Base-by-base conservation (phyloP, 192 early-diverging fungal species). In the Coemansia sp. region DNA sequence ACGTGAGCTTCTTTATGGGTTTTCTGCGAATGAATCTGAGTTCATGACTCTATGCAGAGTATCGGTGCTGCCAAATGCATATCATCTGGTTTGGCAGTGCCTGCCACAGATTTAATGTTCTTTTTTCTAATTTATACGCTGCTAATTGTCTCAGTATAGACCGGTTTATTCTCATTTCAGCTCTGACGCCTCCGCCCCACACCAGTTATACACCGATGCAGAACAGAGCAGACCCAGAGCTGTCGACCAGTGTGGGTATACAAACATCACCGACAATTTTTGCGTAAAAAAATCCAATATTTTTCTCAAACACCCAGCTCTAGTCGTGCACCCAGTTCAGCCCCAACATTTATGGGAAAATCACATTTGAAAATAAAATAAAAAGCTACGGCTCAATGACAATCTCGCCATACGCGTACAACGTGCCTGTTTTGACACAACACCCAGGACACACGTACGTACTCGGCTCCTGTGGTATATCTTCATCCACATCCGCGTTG, bases 371-470 rank as follows among this genome's bases (percentile, higher is more conserved):
- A 48, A 20, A 20, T 8, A 48, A 48, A 48, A 48, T 48, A 48
- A 17, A 53, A 47, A 38, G 23, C 5, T 34, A 36, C 20, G 55
- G 57, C 11, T 70, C 71, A 38, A 72, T 14, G 8, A 81, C 52
- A 19, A 81, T 46, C 28, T 82, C 79, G 23, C 74, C 79, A 26
- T 73, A 82, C 15, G 62, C 51, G 31, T 82, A 82, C 25, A 22
- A 20, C 36, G 17, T 37, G 38, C 42, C 55, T 5, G 28, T 34
- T 6, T 68, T 51, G 56, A 76, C 44, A 46, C 74, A 82, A 66
- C 79, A 82, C 22, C 26, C 46, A 0, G 79, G 79, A 57, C 79
- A 82, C 26, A 53, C 42, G 25, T 73, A 82, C 21, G 56, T 54
- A 2, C 53, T 26, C 0, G 74, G 79, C 14, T 51, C 23, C 2